Percentiles rank a stretch among this genome's conserved stretches.
Conservation (phyloP, 768 basidiomycete species). For the Termitomyces sp. region DNA sequence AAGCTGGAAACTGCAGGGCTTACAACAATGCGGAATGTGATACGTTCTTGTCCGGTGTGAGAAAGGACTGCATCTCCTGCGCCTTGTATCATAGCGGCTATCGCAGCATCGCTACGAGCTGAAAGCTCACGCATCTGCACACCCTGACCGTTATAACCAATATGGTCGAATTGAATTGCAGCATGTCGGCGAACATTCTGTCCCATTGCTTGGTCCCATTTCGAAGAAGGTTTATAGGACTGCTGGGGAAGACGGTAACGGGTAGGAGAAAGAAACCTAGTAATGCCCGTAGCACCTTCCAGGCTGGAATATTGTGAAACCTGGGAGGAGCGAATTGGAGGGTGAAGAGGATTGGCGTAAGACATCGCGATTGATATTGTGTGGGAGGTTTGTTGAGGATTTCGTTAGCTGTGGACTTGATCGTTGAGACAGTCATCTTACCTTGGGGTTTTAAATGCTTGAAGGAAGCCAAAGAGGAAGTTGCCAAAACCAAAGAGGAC, state of each 20-base stretch:
- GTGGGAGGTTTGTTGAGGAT: neutral
- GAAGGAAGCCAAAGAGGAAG: neutral
- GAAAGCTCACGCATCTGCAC: conserved; percentile 41
- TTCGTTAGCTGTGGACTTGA: neutral
- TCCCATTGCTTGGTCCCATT: conserved; percentile 18
- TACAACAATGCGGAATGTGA: conserved; percentile 36
- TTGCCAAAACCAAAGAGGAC: neutral
- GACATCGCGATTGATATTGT: conserved; percentile 22
- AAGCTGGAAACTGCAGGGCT: neutral
- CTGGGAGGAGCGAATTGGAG: conserved; percentile 24
- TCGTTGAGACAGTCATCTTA: neutral
- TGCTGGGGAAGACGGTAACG: conserved; percentile 32
- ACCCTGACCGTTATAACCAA: conserved; percentile 36
- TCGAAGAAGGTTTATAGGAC: conserved; percentile 17
- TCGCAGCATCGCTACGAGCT: conserved; percentile 26
- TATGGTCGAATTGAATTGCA: conserved; percentile 34
- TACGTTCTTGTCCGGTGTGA: conserved; percentile 24
- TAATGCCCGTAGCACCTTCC: conserved; percentile 12
- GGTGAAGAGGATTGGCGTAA: conserved; percentile 38
- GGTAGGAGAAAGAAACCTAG: conserved; percentile 22
- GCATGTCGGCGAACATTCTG: conserved; percentile 17
- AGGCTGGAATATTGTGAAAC: conserved; percentile 23
- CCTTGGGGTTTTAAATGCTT: neutral
- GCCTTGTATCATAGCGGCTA: conserved; percentile 32
- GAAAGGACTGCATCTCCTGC: conserved; percentile 34